Evolutionary conservation across 495 filamentous ascomycete genomes (phyloP), one percentile per base, ranked within the genome.

Genomic region (Cudoniella acicularis): DNA sequence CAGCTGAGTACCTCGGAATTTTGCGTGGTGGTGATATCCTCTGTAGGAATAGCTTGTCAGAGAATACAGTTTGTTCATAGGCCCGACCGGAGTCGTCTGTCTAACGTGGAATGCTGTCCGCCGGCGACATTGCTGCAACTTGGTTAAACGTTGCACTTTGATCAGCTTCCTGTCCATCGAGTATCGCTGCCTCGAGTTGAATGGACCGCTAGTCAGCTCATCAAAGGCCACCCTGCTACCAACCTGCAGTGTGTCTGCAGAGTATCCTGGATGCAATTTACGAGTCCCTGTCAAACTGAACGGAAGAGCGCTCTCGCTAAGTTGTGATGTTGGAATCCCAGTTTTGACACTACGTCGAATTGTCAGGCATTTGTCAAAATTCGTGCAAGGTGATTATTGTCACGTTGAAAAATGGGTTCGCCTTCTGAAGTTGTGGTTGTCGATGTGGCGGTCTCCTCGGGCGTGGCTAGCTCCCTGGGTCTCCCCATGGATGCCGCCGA

Each of bases 121-220:
- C 17, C 4, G 43, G 43, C 13, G n/a, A 16, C 11, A 46, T 16
- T 41, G 36, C 43, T 9, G 6, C 18, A 21, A 46, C 43, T 17
- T 46, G 43, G 43, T 46, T 46, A n/a, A 46, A 46, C 43, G 43
- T 46, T 46, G 18, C 43, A 46, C 43, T 46, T 17, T 46, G 43
- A 46, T 21, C 43, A 46, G 13, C 11, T 21, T n/a, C 11, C 43
- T 8, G 13, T 4, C 30, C 30, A 36, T 36, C 8, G 6, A 17
- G 11, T 21, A 9, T 6, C 17, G 18, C 13, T 21, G 8, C 18
- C 8, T 4, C 6, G 6, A 46, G 4, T 46, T 21, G 43, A 16
- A n/a, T 46, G 43, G 43, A 3, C 43, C 43, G 43, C 43, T n/a
- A 21, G 18, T 46, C 43, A 46, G 43, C 43, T 46, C 11, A 46